Evolutionary conservation across 192 early-diverging fungal species (phyloP).

Genomic region (Coemansia biformis): DNA sequence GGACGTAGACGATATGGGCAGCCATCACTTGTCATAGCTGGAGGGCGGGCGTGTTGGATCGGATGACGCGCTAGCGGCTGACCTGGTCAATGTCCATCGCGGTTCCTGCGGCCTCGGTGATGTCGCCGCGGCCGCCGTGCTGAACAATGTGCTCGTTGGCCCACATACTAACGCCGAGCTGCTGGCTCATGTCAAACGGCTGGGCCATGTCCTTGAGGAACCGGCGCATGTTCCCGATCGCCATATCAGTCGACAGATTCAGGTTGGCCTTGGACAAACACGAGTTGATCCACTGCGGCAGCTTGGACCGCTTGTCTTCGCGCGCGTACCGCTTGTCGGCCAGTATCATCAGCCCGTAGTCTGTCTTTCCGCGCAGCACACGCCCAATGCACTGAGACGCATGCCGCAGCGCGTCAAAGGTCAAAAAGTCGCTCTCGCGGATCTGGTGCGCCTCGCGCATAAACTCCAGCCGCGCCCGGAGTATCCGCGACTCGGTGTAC

Average conservation of each 20-base stretch:
- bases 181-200: conserved; percentile 71
- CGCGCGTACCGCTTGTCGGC: conserved; percentile 96
- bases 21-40: too few relatives aligned
- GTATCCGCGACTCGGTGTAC: conserved; percentile 91
- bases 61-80: too few relatives aligned
- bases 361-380: conserved; percentile 93
- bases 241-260: conserved; percentile 98
- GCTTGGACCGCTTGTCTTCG: conserved; percentile 88
- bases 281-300: conserved; percentile 94
- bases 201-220: conserved; percentile 96
- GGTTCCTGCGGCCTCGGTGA: neutral
- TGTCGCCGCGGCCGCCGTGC: conserved; percentile 21
- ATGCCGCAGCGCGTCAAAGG: conserved; percentile 98
- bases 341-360: conserved; percentile 99
- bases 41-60: too few relatives aligned
- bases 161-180: conserved; percentile 89
- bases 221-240: conserved; percentile 80
- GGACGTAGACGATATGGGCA: too few relatives aligned
- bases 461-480: conserved; percentile 95
- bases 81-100: conserved; percentile 24
- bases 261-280: conserved; percentile 82
- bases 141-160: conserved; percentile 63
- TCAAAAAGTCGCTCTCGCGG: conserved; percentile 97
- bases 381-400: conserved; percentile 64
- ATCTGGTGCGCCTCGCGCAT: conserved; percentile 88